phyloP scores from a whole-genome alignment of 75 land plant species.

The Azolla pinnata region DNA sequence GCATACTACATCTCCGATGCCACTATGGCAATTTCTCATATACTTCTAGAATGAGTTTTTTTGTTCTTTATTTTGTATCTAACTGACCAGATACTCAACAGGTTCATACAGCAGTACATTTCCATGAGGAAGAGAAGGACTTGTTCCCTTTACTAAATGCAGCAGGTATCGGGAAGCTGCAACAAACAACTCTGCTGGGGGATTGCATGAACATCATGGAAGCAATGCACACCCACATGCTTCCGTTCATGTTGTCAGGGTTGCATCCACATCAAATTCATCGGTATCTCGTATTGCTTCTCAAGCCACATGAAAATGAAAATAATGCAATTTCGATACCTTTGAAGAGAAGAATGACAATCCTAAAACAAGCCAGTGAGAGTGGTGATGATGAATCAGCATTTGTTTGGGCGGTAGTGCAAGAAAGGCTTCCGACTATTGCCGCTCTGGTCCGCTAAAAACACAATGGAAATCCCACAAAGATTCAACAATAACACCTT shows the following conservation, averaged over 20 bases:
- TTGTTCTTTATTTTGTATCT: neutral
- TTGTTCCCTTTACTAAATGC: slow-evolving; percentile 59
- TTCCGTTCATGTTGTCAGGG: slow-evolving; percentile 54
- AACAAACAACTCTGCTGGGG: slow-evolving; percentile 32
- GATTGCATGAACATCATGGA: slow-evolving; percentile 40
- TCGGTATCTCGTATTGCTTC: slow-evolving; percentile 39
- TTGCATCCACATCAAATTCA: slow-evolving; percentile 52
- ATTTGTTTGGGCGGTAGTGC: slow-evolving; percentile 16
- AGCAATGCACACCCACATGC: slow-evolving; percentile 38
- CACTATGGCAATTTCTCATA: neutral
- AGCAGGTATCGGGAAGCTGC: slow-evolving; percentile 29
- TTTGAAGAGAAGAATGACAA: slow-evolving; percentile 1
- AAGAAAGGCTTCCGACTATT: slow-evolving; percentile 17
- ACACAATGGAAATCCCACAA: too few species aligned
- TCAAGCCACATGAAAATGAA: slow-evolving; percentile 8
- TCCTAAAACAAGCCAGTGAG: slow-evolving; percentile 16
- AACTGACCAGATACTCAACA: slow-evolving; percentile 7
- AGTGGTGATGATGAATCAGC: slow-evolving; percentile 15
- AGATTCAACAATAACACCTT: too few species aligned
- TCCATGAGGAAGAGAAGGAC: slow-evolving; percentile 61
- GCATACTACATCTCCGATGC: neutral
- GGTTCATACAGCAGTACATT: slow-evolving; percentile 58
- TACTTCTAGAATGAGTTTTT: neutral
- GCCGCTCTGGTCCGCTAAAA: neutral
- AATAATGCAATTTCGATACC: neutral